These are phyloP conservation scores for Phytophthora citricola DNA, from an alignment of 352 stramenopile genomes.

Conservation along the genomic window DNA sequence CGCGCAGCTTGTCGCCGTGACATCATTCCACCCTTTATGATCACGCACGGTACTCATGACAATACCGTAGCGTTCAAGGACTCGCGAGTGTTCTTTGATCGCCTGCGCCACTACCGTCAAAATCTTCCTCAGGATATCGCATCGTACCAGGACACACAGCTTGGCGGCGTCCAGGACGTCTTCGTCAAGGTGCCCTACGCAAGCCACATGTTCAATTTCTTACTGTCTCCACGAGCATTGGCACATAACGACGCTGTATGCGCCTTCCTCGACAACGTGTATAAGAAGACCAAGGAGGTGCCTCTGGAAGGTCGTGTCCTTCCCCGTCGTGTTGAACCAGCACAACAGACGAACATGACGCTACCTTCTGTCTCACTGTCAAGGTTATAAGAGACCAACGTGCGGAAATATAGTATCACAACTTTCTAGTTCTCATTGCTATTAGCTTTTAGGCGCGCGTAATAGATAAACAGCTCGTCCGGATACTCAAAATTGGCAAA, in stretches of 20 bases:
- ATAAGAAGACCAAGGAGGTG: constrained; percentile 48
- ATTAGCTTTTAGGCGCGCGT: constrained; percentile 33
- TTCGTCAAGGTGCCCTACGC: constrained; percentile 62
- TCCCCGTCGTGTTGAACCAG: constrained; percentile 11
- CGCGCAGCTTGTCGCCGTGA: constrained; percentile 18
- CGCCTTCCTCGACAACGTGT: constrained; percentile 62
- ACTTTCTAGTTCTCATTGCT: constrained; percentile 14
- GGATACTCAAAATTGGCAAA: constrained; percentile 49
- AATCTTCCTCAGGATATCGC: constrained; percentile 28
- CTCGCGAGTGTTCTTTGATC: constrained; percentile 63
- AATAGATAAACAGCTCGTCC: constrained; percentile 54
- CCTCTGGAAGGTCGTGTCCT: constrained; percentile 36
- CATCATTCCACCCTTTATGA: constrained; percentile 63
- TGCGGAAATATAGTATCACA: constrained; percentile 18
- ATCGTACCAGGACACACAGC: constrained; percentile 29
- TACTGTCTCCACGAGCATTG: constrained; percentile 60
- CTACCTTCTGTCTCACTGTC: constrained; percentile 16
- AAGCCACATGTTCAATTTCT: constrained; percentile 71
- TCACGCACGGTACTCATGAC: constrained; percentile 66
- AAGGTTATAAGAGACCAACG: constrained; percentile 33
- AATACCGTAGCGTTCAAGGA: constrained; percentile 65
- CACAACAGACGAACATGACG: background rate
- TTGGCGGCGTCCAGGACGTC: constrained; percentile 53
- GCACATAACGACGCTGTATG: constrained; percentile 62
- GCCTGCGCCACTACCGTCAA: constrained; percentile 48